Conservation (phyloP, 768 basidiomycete species). For the Lactarius quietus region DNA sequence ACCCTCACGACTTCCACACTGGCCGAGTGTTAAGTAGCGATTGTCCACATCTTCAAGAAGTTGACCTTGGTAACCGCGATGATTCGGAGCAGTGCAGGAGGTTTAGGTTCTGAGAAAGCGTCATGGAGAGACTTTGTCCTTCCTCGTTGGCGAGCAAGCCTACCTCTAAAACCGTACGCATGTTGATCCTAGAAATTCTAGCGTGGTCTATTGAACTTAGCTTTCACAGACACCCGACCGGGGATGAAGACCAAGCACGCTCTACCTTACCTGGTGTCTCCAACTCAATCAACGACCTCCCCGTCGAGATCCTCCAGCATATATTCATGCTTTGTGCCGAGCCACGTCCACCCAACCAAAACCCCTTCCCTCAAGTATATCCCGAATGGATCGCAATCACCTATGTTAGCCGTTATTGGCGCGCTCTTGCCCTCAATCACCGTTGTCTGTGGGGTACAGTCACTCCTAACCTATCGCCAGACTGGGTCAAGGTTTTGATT, state of each 20-base stretch:
- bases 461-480: conserved; percentile 10
- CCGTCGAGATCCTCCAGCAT: conserved; percentile 18
- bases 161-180: not conserved
- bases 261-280: not conserved
- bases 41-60: too few species aligned
- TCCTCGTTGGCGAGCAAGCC: conserved; percentile 7
- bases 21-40: not conserved
- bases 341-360: not conserved
- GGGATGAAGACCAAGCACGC: not conserved
- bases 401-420: conserved; percentile 21
- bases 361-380: not conserved
- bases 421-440: conserved; percentile 12
- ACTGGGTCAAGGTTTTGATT: conserved; percentile 16
- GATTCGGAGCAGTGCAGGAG: not conserved
- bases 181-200: not conserved
- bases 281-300: conserved; percentile 1
- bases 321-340: conserved; percentile 14
- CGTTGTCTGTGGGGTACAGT: conserved; percentile 16
- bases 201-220: not conserved
- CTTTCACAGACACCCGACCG: not conserved
- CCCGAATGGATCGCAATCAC: conserved; percentile 22
- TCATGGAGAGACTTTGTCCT: conserved; percentile 5
- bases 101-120: not conserved
- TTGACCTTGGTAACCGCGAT: too few species aligned
- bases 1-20: not conserved